Conservation (phyloP, 257 asterid species). For the Gentiana dahurica region DNA sequence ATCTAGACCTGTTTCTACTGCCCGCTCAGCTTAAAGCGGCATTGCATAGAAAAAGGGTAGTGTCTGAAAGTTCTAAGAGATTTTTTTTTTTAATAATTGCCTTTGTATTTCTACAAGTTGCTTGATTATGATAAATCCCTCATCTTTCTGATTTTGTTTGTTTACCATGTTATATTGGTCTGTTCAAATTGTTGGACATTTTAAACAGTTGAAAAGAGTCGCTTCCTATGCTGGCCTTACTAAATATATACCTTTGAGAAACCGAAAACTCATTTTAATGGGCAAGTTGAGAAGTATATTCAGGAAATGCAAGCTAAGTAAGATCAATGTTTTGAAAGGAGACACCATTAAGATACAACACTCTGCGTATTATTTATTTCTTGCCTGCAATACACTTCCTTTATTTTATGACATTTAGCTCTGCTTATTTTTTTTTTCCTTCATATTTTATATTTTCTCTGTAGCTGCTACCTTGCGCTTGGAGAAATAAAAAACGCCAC, state of each 20-base stretch:
- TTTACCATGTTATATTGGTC: not conserved
- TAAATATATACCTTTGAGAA: too few relatives aligned
- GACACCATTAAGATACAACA: not conserved
- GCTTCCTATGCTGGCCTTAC: too few relatives aligned
- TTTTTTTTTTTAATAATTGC: not conserved
- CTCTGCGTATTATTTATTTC: not conserved
- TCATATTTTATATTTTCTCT: constrained; percentile 4
- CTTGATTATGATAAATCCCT: not conserved
- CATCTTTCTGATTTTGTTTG: not conserved
- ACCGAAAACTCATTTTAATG: too few relatives aligned
- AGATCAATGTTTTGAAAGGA: not conserved
- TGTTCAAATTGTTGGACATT: too few relatives aligned
- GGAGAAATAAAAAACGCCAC: constrained; percentile 86
- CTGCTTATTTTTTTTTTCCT: not conserved
- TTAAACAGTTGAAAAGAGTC: too few relatives aligned
- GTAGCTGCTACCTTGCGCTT: constrained; percentile 85
- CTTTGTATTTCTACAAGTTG: not conserved
- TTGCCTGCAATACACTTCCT: too few relatives aligned
- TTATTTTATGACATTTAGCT: too few relatives aligned
- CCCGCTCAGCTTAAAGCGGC: not conserved
- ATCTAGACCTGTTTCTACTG: not conserved
- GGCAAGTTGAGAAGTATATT: too few relatives aligned
- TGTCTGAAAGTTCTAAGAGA: too few relatives aligned
- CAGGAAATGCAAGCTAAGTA: too few relatives aligned
- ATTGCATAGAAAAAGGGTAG: not conserved